Evolutionary conservation across 306 rosid species (phyloP).

Genomic region (Elaeagnus macrophylla): DNA sequence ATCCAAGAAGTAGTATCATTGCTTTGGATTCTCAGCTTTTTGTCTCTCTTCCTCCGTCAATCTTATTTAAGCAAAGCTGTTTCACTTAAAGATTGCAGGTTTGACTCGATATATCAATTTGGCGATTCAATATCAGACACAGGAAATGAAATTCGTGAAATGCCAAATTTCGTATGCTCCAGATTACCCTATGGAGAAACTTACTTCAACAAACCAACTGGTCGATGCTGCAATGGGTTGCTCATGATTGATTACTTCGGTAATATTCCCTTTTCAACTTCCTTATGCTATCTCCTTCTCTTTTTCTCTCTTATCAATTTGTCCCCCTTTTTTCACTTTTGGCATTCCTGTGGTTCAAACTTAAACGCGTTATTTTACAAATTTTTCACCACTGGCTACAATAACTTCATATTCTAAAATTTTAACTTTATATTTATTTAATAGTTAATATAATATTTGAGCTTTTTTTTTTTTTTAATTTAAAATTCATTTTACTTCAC

Average conservation of each 20-base stretch:
- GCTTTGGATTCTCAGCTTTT: not conserved
- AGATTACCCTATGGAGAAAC: constrained; percentile 14
- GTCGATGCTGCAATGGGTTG: constrained; percentile 12
- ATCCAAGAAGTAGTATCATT: not conserved
- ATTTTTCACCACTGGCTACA: no score
- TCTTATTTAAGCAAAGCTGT: not conserved
- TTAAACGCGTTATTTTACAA: no score
- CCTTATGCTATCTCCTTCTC: no score
- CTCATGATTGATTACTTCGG: constrained; percentile 14
- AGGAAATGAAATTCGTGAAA: not conserved
- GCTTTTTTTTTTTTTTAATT: no score
- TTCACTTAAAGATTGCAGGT: constrained; percentile 1
- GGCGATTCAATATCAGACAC: constrained; percentile 15
- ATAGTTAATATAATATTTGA: no score
- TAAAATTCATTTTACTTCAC: no score
- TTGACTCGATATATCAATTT: constrained; percentile 9
- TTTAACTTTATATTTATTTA: no score
- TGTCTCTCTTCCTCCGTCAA: not conserved
- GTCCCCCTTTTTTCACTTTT: no score
- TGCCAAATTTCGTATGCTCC: constrained; percentile 1
- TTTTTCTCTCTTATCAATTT: no score
- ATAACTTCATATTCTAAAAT: no score
- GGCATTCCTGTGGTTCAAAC: no score
- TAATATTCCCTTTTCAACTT: not conserved
- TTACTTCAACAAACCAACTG: constrained; percentile 7